A percentile compares a stretch with the other conserved stretches of the same genome.
Conservation (phyloP, 306 rosid species). For the Sindora glabra region DNA sequence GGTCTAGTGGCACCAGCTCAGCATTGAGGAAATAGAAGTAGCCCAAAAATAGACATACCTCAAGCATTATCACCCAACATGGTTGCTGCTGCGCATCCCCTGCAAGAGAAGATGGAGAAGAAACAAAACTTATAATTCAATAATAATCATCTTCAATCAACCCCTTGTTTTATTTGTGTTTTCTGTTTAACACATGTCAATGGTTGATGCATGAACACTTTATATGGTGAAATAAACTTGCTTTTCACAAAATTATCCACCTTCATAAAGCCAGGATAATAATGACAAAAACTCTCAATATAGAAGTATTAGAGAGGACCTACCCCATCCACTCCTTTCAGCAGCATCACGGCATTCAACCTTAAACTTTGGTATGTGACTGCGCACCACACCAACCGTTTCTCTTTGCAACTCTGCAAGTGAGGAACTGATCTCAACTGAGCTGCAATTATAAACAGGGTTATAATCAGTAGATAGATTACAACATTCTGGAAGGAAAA, state of each 20-base stretch:
- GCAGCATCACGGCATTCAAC: slow-evolving; percentile 92
- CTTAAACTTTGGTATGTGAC: slow-evolving; percentile 73
- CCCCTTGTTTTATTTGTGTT: neutral
- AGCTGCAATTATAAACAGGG: slow-evolving; percentile 46
- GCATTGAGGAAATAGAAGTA: neutral
- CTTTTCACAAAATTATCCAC: neutral
- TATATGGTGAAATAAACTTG: neutral
- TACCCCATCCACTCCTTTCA: slow-evolving; percentile 87
- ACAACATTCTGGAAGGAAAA: neutral
- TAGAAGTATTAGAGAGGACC: slow-evolving; percentile 7
- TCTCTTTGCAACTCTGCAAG: slow-evolving; percentile 81
- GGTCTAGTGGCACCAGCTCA: neutral
- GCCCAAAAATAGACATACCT: slow-evolving; percentile 46
- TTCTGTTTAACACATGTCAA: neutral
- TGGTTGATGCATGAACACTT: neutral
- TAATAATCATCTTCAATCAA: neutral
- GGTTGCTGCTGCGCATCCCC: slow-evolving; percentile 76
- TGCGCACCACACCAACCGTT: slow-evolving; percentile 70
- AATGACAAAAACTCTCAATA: neutral
- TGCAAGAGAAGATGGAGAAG: slow-evolving; percentile 18
- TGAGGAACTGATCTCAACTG: slow-evolving; percentile 91
- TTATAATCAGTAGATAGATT: neutral
- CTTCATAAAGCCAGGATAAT: neutral
- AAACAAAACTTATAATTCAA: neutral
- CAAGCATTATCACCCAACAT: slow-evolving; percentile 98